Evolutionary conservation across 2,329 filamentous ascomycete genomes (phyloP), one percentile per base, ranked within the genome.

Genomic region (Pyrenochaeta sp.): DNA sequence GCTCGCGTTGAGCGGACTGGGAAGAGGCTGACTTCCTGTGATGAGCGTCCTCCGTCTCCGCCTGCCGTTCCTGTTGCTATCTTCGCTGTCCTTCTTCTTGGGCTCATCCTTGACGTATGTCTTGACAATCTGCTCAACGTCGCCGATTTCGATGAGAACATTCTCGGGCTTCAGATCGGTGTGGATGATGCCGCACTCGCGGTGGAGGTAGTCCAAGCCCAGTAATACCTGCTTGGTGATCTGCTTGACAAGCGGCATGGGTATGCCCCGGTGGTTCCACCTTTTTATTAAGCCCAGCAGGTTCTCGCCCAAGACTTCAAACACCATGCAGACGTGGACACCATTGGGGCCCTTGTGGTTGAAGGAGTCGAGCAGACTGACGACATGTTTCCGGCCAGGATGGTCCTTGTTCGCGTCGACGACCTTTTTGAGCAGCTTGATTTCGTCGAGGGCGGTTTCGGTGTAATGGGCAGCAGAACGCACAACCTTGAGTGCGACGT

Each of bases 181-280:
- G 78, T 99, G 95, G 71, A 99, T 97, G 79, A 99, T 98, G 72
- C 95, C 95, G 78, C 95, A 99, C 79, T 99, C 94, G 68, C 95
- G 88, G 76, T 99, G 95, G 33, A 99, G 85, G 75, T 98, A 98
- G 77, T 99, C 95, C 60, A 99, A 83, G 35, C 95, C 95, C 23
- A 99, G 86, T 42, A 99, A 83, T 9, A 98, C 95, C 79, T 99
- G 95, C 78, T 98, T 98, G 27, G 95, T 96, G 77, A 99, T 99
- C 77, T 98, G 95, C 82, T 97, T 97, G 74, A 98, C 95, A 12
- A 99, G 84, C 14, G 91, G 86, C 88, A 97, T 96, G 37, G 95
- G 95, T 53, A 99, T 98, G 43, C 95, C 95, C 56, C 95, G 87
- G 76, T 98, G 95, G 75, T 98, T 97, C 93, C 94, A 98, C 68